Base-by-base conservation (phyloP, 2,329 filamentous ascomycete genomes). In the Harringtonia lauricola region DNA sequence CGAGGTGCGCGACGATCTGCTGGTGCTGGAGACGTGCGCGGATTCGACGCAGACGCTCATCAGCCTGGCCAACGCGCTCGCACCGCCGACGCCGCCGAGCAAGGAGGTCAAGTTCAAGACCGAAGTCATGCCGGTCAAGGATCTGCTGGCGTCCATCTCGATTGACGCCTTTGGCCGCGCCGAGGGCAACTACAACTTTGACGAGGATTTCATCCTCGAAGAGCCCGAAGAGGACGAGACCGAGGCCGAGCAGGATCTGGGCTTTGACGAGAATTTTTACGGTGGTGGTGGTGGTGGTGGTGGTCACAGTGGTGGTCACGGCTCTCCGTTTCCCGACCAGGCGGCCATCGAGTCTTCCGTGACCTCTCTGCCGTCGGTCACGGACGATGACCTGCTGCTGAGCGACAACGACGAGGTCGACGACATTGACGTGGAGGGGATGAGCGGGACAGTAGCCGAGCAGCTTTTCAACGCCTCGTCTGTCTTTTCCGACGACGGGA, bases 41-140 rank as follows among this genome's bases (percentile, higher is more conserved):
- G 92, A 98, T 62, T 98, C 92, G 2, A 96, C 88, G 0, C 88
- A 95, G 59, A 98, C 92, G 0, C 71, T 98, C 14, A 82, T 95
- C 42, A 72, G 76, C 2, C 73, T 94, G 35, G 65, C 89, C 15
- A 86, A 84, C 54, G 88, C 83, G 1, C 70, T 98, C 5, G 79
- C 81, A 31, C 92, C 90, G 5, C 90, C 92, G 1, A 81, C 79
- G 8, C 83, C 88, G 1, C 87, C 89, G 1, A 90, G 77, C 55
- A 86, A 83, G 48, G 81, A 84, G 52, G 76, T 81, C 51, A 92
- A 92, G 57, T 98, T 94, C 59, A 76, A 86, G 30, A 95, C 89
- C 0, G 78, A 90, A 48, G 75, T 94, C 4, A 79, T 95, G 47
- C 88, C 88, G 0, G 75, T 98, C 8, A 71, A 92, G 54, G 84